Conservation (phyloP, 2,329 filamentous ascomycete species). For the Calcarisporium arbuscula region DNA sequence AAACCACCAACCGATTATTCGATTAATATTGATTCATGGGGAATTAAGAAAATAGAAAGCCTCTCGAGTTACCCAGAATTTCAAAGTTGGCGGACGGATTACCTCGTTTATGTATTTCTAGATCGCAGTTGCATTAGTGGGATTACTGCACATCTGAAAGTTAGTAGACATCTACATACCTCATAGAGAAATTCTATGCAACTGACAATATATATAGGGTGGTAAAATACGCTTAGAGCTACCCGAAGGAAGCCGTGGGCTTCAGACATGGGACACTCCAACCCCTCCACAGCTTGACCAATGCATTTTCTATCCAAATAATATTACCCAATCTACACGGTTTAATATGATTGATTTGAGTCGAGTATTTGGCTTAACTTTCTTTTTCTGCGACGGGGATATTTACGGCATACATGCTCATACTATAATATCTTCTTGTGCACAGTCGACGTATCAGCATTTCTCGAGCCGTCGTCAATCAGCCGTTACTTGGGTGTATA, state of each 20-base stretch:
- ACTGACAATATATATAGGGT: background rate
- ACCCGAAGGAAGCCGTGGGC: constrained; percentile 2
- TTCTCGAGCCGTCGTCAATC: constrained; percentile 7
- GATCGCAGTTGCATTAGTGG: constrained; percentile 1
- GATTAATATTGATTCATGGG: constrained; percentile 12
- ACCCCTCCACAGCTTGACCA: constrained; percentile 6
- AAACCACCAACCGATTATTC: constrained; percentile 6
- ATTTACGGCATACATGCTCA: constrained; percentile 12
- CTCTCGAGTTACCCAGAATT: constrained; percentile 7
- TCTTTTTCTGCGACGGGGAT: constrained; percentile 5
- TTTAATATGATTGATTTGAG: constrained; percentile 10
- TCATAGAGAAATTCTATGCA: background rate
- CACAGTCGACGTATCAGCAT: constrained; percentile 6
- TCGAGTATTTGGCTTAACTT: constrained; percentile 7
- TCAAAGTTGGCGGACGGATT: constrained; percentile 6
- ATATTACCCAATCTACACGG: constrained; percentile 3
- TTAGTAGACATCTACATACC: constrained; percentile 1
- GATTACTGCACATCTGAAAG: constrained; percentile 10
- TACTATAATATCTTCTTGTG: constrained; percentile 7
- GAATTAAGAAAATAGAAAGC: constrained; percentile 9
- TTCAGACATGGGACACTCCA: constrained; percentile 12
- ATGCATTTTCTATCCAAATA: constrained; percentile 8
- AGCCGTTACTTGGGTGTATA: constrained; percentile 10
- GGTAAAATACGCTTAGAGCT: constrained; percentile 8
- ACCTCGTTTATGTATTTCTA: constrained; percentile 7